Evolutionary conservation across 1,284 basidiomycete genomes (phyloP), one percentile per base, ranked within the genome.

Genomic region (Pseudozyma flocculosa): DNA sequence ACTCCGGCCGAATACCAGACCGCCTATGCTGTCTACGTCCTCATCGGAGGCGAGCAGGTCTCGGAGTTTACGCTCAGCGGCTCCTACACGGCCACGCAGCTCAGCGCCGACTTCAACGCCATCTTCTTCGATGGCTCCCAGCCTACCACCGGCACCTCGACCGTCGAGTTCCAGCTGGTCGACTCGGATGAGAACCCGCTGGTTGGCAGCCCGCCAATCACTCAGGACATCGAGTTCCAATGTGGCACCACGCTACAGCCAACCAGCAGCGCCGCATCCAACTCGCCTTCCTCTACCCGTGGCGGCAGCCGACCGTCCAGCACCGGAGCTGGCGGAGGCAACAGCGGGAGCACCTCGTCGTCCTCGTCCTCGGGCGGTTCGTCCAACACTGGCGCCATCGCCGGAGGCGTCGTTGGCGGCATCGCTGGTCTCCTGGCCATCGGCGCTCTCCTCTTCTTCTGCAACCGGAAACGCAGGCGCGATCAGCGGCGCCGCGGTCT

Each of bases 361-460:
- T 18, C 30, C 21, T 29, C 50, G 36, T 45, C 53, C 45, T 65
- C 61, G 1, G 50, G 53, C 5, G 53, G 53, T 10, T 59, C 56
- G 15, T 64, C 57, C 38, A 59, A 51, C 30, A 56, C 55, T 22
- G 61, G 66, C 40, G 61, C 66, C 19, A 65, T 68, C 37, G 66
- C 61, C 14, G 66, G 66, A 14, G 66, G 66, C 43, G 61, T 65
- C 5, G 66, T 45, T 17, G 66, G 66, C 30, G 66, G 66, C 50
- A 41, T 65, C 13, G 50, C 43, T 37, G 66, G 45, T 15, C 45
- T 68, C 14, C 32, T 34, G 43, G 34, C 43, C 29, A 1, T 65
- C 43, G 61, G 32, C 19, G 47, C 65, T 7, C 34, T 61, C 23
- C 50, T 45, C n/a, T 61, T 68, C 53, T 65, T 54, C 48, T 26